Evolutionary conservation across 2,329 filamentous ascomycete species (phyloP).

Genomic region (Diplodia scrobiculata): DNA sequence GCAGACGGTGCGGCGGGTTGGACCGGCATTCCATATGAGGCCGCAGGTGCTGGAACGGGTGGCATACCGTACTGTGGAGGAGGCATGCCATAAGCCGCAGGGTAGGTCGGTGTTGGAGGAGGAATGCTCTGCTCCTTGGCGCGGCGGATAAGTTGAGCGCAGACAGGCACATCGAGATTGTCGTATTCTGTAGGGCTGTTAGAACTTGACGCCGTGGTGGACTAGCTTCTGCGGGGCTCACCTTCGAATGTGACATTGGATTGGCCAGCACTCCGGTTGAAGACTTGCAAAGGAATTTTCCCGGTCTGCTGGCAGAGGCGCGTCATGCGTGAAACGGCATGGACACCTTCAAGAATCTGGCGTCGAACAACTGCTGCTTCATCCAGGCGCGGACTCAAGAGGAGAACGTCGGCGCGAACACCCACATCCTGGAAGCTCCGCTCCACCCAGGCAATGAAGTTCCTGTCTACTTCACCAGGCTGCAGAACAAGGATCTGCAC

Average conservation of each 20-base stretch:
- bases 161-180: constrained; percentile 74
- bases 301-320: constrained; percentile 56
- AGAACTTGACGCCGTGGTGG: constrained; percentile 30
- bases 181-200: constrained; percentile 65
- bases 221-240: constrained; percentile 39
- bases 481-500: constrained; percentile 84
- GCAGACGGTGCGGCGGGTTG: constrained; percentile 36
- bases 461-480: constrained; percentile 57
- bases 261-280: constrained; percentile 74
- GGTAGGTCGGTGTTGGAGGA: constrained; percentile 39
- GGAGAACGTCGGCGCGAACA: constrained; percentile 76
- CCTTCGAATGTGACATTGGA: constrained; percentile 78
- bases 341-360: constrained; percentile 85
- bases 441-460: constrained; percentile 83
- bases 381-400: constrained; percentile 73
- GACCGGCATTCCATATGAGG: constrained; percentile 40
- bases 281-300: constrained; percentile 80
- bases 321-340: constrained; percentile 64
- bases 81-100: constrained; percentile 38
- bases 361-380: constrained; percentile 78
- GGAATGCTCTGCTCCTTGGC: constrained; percentile 57
- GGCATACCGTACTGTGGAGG: constrained; percentile 35
- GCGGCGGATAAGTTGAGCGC: constrained; percentile 76
- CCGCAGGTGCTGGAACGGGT: constrained; percentile 35
- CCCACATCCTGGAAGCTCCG: constrained; percentile 70